phyloP scores from a whole-genome alignment of 2,329 filamentous ascomycete species.

The Curvularia eragrostidis region DNA sequence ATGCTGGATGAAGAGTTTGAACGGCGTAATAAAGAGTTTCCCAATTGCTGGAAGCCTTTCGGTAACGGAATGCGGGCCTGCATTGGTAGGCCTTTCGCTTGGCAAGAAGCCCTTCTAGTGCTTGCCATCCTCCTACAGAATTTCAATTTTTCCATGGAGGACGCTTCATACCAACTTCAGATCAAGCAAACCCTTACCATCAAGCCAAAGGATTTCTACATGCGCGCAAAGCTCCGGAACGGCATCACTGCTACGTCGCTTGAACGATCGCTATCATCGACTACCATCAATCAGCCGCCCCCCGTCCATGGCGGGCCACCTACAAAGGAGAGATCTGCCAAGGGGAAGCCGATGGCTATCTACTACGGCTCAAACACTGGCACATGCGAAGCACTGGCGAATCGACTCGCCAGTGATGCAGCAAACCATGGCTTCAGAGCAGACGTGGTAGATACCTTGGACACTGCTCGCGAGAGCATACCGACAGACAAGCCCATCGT shows the following conservation, averaged over 20 bases:
- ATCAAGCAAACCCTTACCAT: constrained; percentile 56
- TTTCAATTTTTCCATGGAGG: constrained; percentile 54
- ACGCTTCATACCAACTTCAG: constrained; percentile 53
- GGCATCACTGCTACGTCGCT: constrained; percentile 42
- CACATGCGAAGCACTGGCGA: constrained; percentile 53
- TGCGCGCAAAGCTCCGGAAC: constrained; percentile 46
- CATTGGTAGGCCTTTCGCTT: constrained; percentile 62
- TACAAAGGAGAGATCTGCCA: constrained; percentile 19
- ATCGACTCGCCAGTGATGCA: constrained; percentile 47
- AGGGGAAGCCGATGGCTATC: constrained; percentile 45
- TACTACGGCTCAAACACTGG: constrained; percentile 53
- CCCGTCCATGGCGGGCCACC: constrained; percentile 15
- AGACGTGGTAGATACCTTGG: constrained; percentile 45
- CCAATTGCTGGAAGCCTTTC: constrained; percentile 60
- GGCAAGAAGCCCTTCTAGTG: constrained; percentile 60
- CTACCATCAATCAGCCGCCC: constrained; percentile 26
- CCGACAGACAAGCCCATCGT: constrained; percentile 48
- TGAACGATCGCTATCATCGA: constrained; percentile 36
- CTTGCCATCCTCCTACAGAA: constrained; percentile 55
- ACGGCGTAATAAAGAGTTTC: constrained; percentile 47
- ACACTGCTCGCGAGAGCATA: constrained; percentile 44
- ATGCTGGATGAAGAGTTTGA: constrained; percentile 55
- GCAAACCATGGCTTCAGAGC: constrained; percentile 47
- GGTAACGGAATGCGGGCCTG: constrained; percentile 61
- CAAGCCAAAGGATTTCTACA: constrained; percentile 53